Conservation (phyloP, 2,329 filamentous ascomycete species). For the Whalleya microplaca region DNA sequence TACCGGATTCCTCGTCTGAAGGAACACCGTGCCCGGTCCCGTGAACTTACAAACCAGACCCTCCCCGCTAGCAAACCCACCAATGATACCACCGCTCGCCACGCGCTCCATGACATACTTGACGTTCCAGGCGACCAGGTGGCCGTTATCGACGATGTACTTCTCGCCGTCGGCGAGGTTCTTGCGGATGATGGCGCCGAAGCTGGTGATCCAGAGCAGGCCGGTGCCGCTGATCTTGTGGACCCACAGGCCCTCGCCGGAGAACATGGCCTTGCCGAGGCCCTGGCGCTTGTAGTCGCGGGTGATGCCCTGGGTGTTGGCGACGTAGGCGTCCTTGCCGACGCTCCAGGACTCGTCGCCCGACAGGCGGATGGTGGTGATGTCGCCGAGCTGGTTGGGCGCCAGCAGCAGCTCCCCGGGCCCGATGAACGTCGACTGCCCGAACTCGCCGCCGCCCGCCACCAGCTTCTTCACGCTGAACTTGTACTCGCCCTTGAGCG, state of each 20-base stretch:
- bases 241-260: constrained; percentile 88
- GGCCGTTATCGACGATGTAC: constrained; percentile 91
- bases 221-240: constrained; percentile 84
- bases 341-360: constrained; percentile 81
- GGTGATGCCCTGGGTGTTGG: constrained; percentile 81
- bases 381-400: constrained; percentile 79
- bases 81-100: constrained; percentile 90
- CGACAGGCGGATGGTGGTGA: constrained; percentile 75
- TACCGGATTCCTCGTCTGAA: constrained; percentile 88
- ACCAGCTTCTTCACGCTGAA: constrained; percentile 94
- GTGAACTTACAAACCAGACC: constrained; percentile 94
- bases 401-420: constrained; percentile 89
- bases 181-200: constrained; percentile 93
- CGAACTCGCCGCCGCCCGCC: constrained; percentile 77
- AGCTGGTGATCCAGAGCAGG: constrained; percentile 86
- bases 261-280: constrained; percentile 89
- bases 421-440: constrained; percentile 79
- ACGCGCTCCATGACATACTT: constrained; percentile 91
- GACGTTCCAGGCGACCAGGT: constrained; percentile 95
- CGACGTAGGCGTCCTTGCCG: constrained; percentile 84
- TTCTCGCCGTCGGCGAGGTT: constrained; percentile 77
- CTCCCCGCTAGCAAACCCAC: constrained; percentile 78
- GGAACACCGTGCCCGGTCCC: constrained; percentile 85
- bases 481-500: constrained; percentile 79
- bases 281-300: constrained; percentile 88